phyloP scores from a whole-genome alignment of 2,329 filamentous ascomycete species.

The Aspergillus pseudoviridinutans region DNA sequence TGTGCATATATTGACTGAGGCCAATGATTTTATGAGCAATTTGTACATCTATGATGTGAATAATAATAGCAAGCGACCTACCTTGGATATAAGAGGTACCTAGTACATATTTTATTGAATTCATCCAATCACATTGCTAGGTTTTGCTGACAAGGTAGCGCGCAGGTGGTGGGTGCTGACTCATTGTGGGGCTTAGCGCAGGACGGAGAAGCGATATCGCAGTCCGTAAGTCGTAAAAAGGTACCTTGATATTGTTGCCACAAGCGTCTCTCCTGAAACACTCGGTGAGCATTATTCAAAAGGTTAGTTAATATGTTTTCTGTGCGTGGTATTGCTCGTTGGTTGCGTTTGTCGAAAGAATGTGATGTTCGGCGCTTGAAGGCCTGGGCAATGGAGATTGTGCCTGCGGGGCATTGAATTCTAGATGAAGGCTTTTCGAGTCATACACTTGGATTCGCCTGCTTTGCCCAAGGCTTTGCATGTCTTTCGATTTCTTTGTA shows the following conservation, averaged over 20 bases:
- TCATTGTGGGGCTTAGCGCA: constrained; percentile 19
- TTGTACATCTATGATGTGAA: background rate
- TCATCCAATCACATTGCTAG: background rate
- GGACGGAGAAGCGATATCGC: constrained; percentile 30
- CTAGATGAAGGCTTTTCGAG: background rate
- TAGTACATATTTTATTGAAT: too few relatives aligned
- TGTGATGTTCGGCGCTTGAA: background rate
- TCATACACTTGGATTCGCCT: background rate
- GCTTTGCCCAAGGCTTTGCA: background rate
- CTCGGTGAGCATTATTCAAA: constrained; percentile 7
- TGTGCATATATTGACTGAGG: background rate
- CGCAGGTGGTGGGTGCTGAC: constrained; percentile 16
- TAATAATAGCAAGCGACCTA: background rate
- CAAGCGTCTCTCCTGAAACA: constrained; percentile 16
- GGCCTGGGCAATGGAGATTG: background rate
- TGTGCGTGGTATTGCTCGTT: background rate
- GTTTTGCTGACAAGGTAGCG: background rate
- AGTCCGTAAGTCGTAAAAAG: background rate
- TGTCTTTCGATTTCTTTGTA: background rate
- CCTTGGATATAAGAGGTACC: too few relatives aligned
- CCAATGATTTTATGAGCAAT: too few relatives aligned
- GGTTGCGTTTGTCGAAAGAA: background rate
- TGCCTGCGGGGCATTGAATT: background rate
- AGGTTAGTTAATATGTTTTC: constrained; percentile 19
- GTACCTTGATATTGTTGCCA: constrained; percentile 14